Percentiles rank a stretch among this genome's conserved stretches.
Evolutionary conservation across 805 yeast genomes (phyloP).

Genomic region (Saccharomycopsis fibuligera): DNA sequence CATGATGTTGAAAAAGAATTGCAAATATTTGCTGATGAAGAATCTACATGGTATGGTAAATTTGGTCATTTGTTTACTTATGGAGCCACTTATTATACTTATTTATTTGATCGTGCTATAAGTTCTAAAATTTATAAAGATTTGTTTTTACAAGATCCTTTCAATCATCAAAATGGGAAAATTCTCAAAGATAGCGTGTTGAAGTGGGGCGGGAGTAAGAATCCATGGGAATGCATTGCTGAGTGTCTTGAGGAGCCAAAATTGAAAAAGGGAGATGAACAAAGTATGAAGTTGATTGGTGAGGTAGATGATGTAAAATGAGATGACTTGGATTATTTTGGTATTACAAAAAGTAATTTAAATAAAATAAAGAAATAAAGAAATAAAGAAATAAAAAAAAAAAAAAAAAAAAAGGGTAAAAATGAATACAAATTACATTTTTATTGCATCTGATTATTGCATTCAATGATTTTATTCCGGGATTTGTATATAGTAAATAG

Average conservation of each 20-base stretch:
- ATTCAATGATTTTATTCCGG: too few relatives aligned
- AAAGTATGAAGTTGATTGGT: constrained; percentile 60
- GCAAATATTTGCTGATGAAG: constrained; percentile 57
- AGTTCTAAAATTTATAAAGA: constrained; percentile 80
- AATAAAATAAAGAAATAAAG: too few relatives aligned
- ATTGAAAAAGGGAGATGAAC: constrained; percentile 57
- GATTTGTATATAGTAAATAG: too few relatives aligned
- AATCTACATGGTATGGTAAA: constrained; percentile 87
- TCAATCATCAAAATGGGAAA: constrained; percentile 67
- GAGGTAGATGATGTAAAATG: constrained; percentile 23
- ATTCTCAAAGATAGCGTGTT: constrained; percentile 63
- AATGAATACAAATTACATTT: too few relatives aligned
- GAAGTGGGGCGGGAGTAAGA: constrained; percentile 90
- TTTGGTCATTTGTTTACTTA: constrained; percentile 91
- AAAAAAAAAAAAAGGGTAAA: too few relatives aligned
- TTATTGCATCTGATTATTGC: too few relatives aligned
- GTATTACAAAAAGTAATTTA: background rate
- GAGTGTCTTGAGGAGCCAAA: constrained; percentile 64
- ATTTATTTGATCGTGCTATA: constrained; percentile 84
- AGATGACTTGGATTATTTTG: background rate
- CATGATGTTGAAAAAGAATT: constrained; percentile 56
- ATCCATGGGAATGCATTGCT: constrained; percentile 83
- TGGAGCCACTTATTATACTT: constrained; percentile 91
- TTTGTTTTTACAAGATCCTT: constrained; percentile 65
- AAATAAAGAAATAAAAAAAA: too few relatives aligned